Conservation (phyloP, 2,329 filamentous ascomycete species). For the Xylariales sp. region DNA sequence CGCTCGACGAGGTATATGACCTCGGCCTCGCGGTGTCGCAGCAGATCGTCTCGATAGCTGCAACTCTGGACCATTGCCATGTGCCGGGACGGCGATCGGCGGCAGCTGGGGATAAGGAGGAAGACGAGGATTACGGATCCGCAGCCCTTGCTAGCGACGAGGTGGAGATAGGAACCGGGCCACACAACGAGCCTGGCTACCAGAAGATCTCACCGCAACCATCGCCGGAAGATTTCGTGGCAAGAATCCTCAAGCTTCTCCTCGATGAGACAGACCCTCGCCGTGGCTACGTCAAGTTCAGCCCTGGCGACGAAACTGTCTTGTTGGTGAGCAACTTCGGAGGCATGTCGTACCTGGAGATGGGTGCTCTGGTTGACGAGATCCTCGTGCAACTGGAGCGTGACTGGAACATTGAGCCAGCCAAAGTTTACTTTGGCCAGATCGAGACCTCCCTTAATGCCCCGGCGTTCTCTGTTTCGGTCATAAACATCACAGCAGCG, state of each 20-base stretch:
- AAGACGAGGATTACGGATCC: too few species aligned
- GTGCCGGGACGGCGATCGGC: constrained; percentile 47
- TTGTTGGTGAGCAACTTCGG: constrained; percentile 57
- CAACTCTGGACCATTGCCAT: constrained; percentile 58
- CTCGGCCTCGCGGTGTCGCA: constrained; percentile 44
- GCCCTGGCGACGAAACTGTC: constrained; percentile 41
- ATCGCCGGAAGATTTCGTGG: constrained; percentile 43
- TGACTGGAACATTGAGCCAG: constrained; percentile 44
- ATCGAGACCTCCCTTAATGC: constrained; percentile 71
- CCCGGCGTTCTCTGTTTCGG: constrained; percentile 64
- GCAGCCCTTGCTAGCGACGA: constrained; percentile 44
- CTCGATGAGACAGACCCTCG: constrained; percentile 52
- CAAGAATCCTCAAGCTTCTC: constrained; percentile 55
- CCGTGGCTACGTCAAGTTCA: constrained; percentile 45
- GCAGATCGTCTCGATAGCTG: constrained; percentile 53
- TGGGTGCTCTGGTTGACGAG: constrained; percentile 50
- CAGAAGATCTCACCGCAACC: constrained; percentile 50
- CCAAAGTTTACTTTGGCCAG: constrained; percentile 56
- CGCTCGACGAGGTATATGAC: constrained; percentile 45
- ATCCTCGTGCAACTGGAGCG: constrained; percentile 43
- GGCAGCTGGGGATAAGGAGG: too few species aligned
- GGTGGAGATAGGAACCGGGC: constrained; percentile 60
- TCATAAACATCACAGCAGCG: constrained; percentile 54
- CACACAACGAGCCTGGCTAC: constrained; percentile 63
- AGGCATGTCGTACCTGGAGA: constrained; percentile 53